Evolutionary conservation across 73 alveolate genomes (phyloP).

Genomic region (Breviolum minutum): DNA sequence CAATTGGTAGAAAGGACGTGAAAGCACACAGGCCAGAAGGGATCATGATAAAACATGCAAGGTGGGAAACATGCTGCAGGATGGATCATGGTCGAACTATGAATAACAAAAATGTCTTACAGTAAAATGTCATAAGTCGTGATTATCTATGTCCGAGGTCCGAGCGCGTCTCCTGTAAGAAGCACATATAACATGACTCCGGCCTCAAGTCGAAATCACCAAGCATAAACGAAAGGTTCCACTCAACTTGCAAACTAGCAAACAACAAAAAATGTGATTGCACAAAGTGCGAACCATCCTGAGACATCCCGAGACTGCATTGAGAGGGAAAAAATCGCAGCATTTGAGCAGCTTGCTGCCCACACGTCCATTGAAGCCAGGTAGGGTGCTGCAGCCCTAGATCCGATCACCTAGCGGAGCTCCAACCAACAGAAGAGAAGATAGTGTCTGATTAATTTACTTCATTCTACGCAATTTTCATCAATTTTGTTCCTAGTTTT

Average conservation of each 20-base stretch:
- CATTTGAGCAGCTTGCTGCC: conserved; percentile 23
- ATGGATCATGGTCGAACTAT: neutral
- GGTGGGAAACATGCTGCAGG: neutral
- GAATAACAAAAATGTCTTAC: neutral
- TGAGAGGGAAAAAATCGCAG: neutral
- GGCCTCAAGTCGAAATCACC: neutral
- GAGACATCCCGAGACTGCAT: neutral
- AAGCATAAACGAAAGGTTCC: neutral
- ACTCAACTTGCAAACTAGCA: neutral
- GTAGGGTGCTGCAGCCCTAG: conserved; percentile 58
- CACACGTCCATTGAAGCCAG: conserved; percentile 82
- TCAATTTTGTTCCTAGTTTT: neutral
- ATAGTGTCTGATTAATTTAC: neutral
- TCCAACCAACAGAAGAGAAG: neutral
- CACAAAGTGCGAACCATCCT: neutral
- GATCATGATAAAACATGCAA: neutral
- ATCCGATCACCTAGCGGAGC: conserved; percentile 32
- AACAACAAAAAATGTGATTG: too few species aligned
- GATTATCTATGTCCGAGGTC: neutral
- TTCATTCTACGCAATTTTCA: neutral
- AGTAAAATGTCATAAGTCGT: neutral
- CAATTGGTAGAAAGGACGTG: neutral
- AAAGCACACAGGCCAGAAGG: neutral
- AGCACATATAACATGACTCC: conserved; percentile 65
- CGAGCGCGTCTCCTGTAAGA: conserved; percentile 74